Evolutionary conservation across 2,329 filamentous ascomycete species (phyloP).

Genomic region (Alternaria dauci): DNA sequence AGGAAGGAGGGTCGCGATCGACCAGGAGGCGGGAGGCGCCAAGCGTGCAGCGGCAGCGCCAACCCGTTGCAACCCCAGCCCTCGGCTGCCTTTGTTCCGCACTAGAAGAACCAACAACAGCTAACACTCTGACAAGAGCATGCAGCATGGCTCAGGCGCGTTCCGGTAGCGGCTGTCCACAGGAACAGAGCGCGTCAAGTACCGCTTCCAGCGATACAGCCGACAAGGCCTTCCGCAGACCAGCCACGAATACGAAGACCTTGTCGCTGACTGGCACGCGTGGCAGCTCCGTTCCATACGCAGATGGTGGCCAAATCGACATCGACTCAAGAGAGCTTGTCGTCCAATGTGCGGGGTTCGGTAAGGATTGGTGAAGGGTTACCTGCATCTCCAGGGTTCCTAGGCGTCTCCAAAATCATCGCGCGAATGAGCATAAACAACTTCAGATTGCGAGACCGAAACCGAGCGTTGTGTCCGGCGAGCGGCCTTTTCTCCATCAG

Average conservation of each 20-base stretch:
- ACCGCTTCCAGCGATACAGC: slow-evolving; percentile 22
- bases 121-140: slow-evolving; percentile 6
- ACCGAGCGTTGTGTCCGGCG: neutral
- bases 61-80: slow-evolving; percentile 19
- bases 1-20: slow-evolving; percentile 21
- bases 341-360: neutral
- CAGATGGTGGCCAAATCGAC: neutral
- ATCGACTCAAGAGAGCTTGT: neutral
- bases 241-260: neutral
- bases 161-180: slow-evolving; percentile 4
- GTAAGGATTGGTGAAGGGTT: neutral
- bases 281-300: neutral
- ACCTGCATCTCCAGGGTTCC: neutral
- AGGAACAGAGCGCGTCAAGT: slow-evolving; percentile 18
- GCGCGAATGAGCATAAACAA: neutral
- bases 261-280: neutral
- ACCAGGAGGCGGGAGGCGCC: slow-evolving; percentile 23
- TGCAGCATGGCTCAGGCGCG: slow-evolving; percentile 13
- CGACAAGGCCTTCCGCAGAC: slow-evolving; percentile 8
- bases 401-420: neutral
- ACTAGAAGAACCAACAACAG: neutral
- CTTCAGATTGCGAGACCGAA: neutral
- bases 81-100: slow-evolving; percentile 20
- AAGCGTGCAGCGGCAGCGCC: slow-evolving; percentile 15
- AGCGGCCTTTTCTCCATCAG: neutral